Conservation (phyloP, 495 filamentous ascomycete genomes). For the Immersiella caudata region DNA sequence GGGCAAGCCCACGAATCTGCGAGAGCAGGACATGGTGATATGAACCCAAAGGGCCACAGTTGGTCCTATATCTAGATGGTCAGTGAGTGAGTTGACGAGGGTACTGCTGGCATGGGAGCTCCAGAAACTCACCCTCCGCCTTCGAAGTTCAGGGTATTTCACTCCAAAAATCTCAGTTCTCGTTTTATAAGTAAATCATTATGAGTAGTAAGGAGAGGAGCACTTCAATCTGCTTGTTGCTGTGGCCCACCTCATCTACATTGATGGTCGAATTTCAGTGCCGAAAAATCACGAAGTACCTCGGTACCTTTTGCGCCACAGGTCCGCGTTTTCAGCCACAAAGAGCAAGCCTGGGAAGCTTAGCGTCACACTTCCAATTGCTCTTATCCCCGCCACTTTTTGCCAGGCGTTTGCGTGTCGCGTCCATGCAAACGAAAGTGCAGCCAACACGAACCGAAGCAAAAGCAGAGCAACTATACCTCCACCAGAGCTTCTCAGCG, state of each 20-base stretch:
- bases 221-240: background rate
- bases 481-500: background rate
- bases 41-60: background rate
- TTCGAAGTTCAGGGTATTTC: background rate
- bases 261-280: background rate
- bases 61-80: background rate
- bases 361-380: background rate
- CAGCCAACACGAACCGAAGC: too few species aligned
- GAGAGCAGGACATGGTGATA: slow-evolving; percentile 24
- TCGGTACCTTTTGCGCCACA: slow-evolving; percentile 3
- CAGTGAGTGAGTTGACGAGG: background rate
- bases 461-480: background rate
- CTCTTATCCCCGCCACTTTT: too few species aligned
- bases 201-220: background rate
- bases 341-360: background rate
- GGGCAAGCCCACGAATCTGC: slow-evolving; percentile 20
- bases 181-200: background rate
- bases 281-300: background rate
- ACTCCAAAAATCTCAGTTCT: background rate
- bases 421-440: background rate
- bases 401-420: too few species aligned
- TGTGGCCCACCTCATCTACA: background rate
- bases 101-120: background rate
- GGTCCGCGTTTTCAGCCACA: background rate
- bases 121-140: background rate